phyloP scores from a whole-genome alignment of 2,329 filamentous ascomycete genomes.

The Fusarium robinianum region DNA sequence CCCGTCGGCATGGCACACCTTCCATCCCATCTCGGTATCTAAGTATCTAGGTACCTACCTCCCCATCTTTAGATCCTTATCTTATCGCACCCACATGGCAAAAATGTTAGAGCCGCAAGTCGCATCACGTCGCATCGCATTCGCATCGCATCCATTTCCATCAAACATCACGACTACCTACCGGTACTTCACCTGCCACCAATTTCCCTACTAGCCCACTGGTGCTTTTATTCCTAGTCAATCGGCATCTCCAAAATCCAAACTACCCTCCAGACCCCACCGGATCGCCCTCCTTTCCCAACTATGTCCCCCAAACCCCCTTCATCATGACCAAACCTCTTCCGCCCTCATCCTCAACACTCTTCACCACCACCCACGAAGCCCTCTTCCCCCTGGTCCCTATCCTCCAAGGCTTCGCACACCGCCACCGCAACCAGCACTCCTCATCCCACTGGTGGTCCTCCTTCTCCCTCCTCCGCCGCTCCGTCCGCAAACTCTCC shows the following conservation, averaged over 20 bases:
- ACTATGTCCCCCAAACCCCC: conserved; percentile 5
- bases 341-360: conserved; percentile 5
- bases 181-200: too few relatives aligned
- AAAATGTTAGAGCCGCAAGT: conserved; percentile 20
- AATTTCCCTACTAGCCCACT: too few relatives aligned
- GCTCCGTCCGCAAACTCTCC: conserved; percentile 61
- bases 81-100: conserved; percentile 12
- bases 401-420: conserved; percentile 73
- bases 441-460: conserved; percentile 79
- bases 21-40: too few relatives aligned
- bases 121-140: too few relatives aligned
- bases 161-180: too few relatives aligned
- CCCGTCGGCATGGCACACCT: too few relatives aligned
- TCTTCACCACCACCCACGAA: conserved; percentile 25
- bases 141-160: too few relatives aligned
- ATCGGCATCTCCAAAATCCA: not conserved
- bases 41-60: too few relatives aligned
- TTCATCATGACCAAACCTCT: conserved; percentile 18
- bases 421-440: conserved; percentile 93
- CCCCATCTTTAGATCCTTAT: too few relatives aligned
- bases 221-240: too few relatives aligned
- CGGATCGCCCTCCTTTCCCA: not conserved
- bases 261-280: not conserved
- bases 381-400: conserved; percentile 49
- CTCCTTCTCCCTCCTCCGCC: conserved; percentile 72